Evolutionary conservation across 2,329 filamentous ascomycete genomes (phyloP).

Genomic region (Chalaropsis ovoidea): DNA sequence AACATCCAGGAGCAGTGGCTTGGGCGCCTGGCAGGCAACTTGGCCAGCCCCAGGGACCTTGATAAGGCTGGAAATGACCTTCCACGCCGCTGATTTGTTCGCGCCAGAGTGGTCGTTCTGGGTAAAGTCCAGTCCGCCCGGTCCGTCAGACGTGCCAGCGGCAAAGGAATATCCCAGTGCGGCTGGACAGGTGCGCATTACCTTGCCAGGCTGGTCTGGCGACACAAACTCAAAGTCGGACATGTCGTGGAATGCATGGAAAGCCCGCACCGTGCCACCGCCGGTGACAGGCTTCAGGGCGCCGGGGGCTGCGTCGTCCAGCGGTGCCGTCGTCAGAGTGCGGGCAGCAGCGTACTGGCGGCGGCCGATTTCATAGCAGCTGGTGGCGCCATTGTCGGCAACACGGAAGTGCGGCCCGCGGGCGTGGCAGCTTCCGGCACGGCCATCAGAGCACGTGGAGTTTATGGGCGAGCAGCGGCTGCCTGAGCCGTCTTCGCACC

Average conservation of each 20-base stretch:
- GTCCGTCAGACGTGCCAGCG: slow-evolving; percentile 83
- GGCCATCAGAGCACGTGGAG: slow-evolving; percentile 68
- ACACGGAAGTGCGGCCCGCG: slow-evolving; percentile 59
- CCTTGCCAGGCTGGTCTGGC: slow-evolving; percentile 51
- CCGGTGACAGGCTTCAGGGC: slow-evolving; percentile 40
- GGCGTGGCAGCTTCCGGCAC: slow-evolving; percentile 60
- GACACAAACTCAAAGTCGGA: slow-evolving; percentile 62
- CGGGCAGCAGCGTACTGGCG: slow-evolving; percentile 58
- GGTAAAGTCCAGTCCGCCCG: slow-evolving; percentile 85
- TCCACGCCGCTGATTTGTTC: slow-evolving; percentile 62
- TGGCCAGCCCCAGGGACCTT: slow-evolving; percentile 62
- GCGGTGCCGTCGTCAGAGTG: slow-evolving; percentile 21
- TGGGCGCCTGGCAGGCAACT: slow-evolving; percentile 63
- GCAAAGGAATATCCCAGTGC: slow-evolving; percentile 88
- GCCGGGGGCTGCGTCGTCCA: not conserved
- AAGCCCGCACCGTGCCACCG: slow-evolving; percentile 61
- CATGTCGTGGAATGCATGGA: slow-evolving; percentile 81
- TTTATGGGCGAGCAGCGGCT: slow-evolving; percentile 64
- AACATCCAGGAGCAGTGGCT: slow-evolving; percentile 80
- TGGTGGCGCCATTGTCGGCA: slow-evolving; percentile 61
- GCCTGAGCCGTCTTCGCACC: slow-evolving; percentile 75
- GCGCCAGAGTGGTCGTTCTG: slow-evolving; percentile 70
- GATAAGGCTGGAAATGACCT: slow-evolving; percentile 60
- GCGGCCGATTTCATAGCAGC: slow-evolving; percentile 64
- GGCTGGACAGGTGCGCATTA: slow-evolving; percentile 69